Conservation (phyloP, 805 yeast species). For the Pichia manshurica region DNA sequence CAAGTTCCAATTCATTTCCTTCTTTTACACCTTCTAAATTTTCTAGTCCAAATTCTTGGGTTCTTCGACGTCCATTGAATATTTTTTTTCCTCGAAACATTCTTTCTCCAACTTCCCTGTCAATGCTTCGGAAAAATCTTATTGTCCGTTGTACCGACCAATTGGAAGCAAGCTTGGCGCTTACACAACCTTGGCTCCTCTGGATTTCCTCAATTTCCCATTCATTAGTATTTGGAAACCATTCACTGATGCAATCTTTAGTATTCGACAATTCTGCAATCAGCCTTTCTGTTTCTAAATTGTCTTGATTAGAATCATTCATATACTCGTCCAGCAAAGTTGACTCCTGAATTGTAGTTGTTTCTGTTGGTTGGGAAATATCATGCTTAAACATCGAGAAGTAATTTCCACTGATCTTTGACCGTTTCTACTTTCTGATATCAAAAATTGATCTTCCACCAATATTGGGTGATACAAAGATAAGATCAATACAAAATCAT, state of each 20-base stretch:
- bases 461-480: too few relatives aligned
- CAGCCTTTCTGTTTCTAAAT: neutral
- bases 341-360: neutral
- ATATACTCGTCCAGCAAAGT: neutral
- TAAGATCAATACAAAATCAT: too few relatives aligned
- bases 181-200: constrained; percentile 16
- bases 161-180: constrained; percentile 20
- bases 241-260: neutral
- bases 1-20: constrained; percentile 6
- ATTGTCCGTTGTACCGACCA: constrained; percentile 25
- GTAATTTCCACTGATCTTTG: too few relatives aligned
- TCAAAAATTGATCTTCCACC: too few relatives aligned
- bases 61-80: neutral
- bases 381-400: too few relatives aligned
- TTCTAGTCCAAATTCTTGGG: too few relatives aligned
- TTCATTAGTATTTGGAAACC: constrained; percentile 18
- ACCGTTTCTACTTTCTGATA: too few relatives aligned
- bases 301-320: neutral
- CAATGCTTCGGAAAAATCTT: constrained; percentile 12
- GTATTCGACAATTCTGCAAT: neutral
- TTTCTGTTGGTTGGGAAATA: neutral
- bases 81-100: constrained; percentile 7
- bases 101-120: neutral
- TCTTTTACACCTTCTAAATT: neutral
- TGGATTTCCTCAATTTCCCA: constrained; percentile 25